A percentile compares a stretch with the other conserved stretches of the same genome.
phyloP scores from a whole-genome alignment of 164 flowering plant species.

The Aristolochia contorta region DNA sequence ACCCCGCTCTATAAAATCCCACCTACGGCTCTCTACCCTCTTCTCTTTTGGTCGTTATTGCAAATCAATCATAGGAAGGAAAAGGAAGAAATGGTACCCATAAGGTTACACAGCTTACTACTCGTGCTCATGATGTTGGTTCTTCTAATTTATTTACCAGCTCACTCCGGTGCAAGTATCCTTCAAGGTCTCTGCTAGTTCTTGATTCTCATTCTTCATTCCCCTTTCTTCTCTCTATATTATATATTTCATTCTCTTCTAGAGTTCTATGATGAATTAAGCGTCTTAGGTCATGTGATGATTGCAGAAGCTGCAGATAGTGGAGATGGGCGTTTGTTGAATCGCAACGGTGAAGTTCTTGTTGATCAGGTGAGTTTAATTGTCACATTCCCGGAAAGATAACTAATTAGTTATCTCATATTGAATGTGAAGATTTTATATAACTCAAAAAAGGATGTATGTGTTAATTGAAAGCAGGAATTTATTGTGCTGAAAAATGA shows the following conservation, averaged over 20 bases:
- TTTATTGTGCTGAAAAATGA: conserved; percentile 13
- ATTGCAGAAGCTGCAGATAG: conserved; percentile 3
- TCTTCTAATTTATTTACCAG: conserved; percentile 10
- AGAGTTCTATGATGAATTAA: no score
- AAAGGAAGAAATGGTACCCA: conserved; percentile 22
- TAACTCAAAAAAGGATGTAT: no score
- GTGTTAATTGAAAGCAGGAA: not conserved
- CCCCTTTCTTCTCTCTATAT: no score
- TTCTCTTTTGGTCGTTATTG: conserved; percentile 16
- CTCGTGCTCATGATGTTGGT: conserved; percentile 28
- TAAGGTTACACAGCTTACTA: conserved; percentile 19
- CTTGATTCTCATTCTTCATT: not conserved
- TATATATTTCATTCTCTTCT: no score
- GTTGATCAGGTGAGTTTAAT: conserved; percentile 16
- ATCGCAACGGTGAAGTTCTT: not conserved
- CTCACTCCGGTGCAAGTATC: conserved; percentile 16
- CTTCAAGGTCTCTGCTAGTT: conserved; percentile 27
- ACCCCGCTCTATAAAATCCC: conserved; percentile 26
- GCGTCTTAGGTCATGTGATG: no score
- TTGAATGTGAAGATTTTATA: no score
- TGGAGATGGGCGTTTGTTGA: conserved; percentile 3
- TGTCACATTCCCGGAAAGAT: not conserved
- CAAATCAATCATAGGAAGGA: conserved; percentile 2
- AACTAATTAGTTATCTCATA: no score
- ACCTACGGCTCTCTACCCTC: conserved; percentile 8